Evolutionary conservation across 1,139 yeast genomes (phyloP).

Genomic region (Debaryomycetaceae sp.): DNA sequence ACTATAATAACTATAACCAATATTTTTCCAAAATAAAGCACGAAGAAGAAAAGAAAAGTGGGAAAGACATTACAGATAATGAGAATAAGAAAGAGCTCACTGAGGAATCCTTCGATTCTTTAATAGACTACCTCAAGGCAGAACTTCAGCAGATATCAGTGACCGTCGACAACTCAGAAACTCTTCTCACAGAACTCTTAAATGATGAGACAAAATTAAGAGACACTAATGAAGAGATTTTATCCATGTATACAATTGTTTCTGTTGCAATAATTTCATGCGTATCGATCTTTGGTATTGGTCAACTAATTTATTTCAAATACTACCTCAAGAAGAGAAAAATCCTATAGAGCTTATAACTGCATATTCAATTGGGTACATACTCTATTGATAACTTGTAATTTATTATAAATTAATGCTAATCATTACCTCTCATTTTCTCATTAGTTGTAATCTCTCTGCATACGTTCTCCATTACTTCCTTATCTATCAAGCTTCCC

Average conservation of each 20-base stretch:
- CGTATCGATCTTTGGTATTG: slow-evolving; percentile 27
- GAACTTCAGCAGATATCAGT: slow-evolving; percentile 32
- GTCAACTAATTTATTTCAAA: slow-evolving; percentile 28
- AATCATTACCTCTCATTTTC: slow-evolving; percentile 60
- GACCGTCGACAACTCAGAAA: slow-evolving; percentile 25
- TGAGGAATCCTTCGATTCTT: slow-evolving; percentile 31
- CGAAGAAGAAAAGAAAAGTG: slow-evolving; percentile 6
- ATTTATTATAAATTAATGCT: slow-evolving; percentile 1
- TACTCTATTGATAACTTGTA: neutral
- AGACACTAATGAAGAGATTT: slow-evolving; percentile 40
- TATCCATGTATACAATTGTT: slow-evolving; percentile 27
- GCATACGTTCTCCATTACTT: slow-evolving; percentile 70
- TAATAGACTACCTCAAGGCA: slow-evolving; percentile 24
- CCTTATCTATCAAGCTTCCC: slow-evolving; percentile 72
- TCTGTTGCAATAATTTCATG: slow-evolving; percentile 24
- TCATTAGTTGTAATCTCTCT: slow-evolving; percentile 70
- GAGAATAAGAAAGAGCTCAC: slow-evolving; percentile 16
- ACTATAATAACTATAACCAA: slow-evolving; percentile 35
- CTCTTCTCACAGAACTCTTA: slow-evolving; percentile 25
- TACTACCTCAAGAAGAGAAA: slow-evolving; percentile 26
- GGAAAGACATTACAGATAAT: slow-evolving; percentile 1
- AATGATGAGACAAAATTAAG: slow-evolving; percentile 35
- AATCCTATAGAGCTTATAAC: slow-evolving; percentile 12
- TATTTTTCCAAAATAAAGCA: slow-evolving; percentile 19
- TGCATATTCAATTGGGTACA: neutral